These are phyloP conservation scores for Blepharisma stoltei DNA, from an alignment of 73 alveolate genomes.

Conservation along the genomic window DNA sequence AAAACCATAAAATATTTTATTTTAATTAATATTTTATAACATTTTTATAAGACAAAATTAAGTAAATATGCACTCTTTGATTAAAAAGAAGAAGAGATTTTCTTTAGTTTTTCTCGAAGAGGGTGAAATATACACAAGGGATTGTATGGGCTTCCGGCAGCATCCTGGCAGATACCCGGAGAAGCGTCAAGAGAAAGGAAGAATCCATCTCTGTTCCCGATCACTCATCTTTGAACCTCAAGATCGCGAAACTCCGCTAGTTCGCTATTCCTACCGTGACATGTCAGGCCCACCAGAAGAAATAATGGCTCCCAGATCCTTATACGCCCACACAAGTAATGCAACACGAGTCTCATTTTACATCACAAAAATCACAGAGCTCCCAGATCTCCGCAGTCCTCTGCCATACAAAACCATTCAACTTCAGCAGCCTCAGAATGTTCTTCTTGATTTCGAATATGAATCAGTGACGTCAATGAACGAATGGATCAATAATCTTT, in stretches of 20 bases:
- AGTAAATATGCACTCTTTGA: not conserved
- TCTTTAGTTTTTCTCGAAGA: slow-evolving; percentile 51
- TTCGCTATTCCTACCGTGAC: slow-evolving; percentile 40
- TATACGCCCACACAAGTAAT: slow-evolving; percentile 24
- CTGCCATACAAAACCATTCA: not conserved
- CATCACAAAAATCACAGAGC: not conserved
- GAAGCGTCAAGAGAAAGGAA: slow-evolving; percentile 34
- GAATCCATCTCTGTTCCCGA: slow-evolving; percentile 49
- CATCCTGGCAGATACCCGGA: not conserved
- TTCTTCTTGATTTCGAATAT: not conserved
- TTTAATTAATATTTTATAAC: too few species aligned
- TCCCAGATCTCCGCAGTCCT: slow-evolving; percentile 2
- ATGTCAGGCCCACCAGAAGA: slow-evolving; percentile 36
- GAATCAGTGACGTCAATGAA: slow-evolving; percentile 3
- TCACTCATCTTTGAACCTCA: slow-evolving; percentile 54
- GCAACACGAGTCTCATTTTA: not conserved
- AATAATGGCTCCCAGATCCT: not conserved
- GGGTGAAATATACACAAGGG: slow-evolving; percentile 46
- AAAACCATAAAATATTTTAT: too few species aligned
- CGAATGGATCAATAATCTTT: slow-evolving; percentile 17
- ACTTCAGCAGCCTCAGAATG: not conserved
- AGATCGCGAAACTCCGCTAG: slow-evolving; percentile 43
- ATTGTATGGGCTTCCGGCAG: slow-evolving; percentile 19
- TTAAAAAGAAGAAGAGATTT: slow-evolving; percentile 38
- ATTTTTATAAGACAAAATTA: too few species aligned